Conservation (phyloP, 2,329 filamentous ascomycete species). For the Tolypocladium ophioglossoides region DNA sequence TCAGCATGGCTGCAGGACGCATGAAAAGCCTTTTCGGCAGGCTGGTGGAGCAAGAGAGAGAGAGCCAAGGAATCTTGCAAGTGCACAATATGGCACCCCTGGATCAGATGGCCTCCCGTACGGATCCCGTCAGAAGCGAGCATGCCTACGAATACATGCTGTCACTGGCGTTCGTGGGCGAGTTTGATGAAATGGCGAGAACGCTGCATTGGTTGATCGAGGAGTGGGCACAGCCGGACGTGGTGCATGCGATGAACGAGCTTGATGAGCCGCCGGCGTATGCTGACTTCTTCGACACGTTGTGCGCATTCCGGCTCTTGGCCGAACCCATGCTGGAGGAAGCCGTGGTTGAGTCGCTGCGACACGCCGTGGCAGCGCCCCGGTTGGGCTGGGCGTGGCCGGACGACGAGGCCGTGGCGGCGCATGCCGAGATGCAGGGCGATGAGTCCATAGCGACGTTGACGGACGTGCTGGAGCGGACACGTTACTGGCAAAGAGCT, state of each 20-base stretch:
- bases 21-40: conserved; percentile 17
- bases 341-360: conserved; percentile 19
- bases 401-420: conserved; percentile 20
- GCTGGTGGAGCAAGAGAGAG: conserved; percentile 14
- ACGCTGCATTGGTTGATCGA: conserved; percentile 48
- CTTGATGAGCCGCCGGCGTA: conserved; percentile 21
- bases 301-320: conserved; percentile 39
- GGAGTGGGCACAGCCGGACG: conserved; percentile 27
- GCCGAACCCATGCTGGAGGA: conserved; percentile 29
- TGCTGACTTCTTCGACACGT: conserved; percentile 23
- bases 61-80: conserved; percentile 8
- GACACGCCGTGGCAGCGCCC: conserved; percentile 13
- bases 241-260: conserved; percentile 24
- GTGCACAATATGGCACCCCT: conserved; percentile 15
- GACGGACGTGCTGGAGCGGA: conserved; percentile 12
- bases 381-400: conserved; percentile 27
- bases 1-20: conserved; percentile 10
- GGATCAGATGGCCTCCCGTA: conserved; percentile 21
- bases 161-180: conserved; percentile 48
- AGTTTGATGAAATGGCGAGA: conserved; percentile 45
- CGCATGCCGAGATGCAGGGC: conserved; percentile 18
- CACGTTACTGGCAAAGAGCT: background rate
- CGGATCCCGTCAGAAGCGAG: conserved; percentile 25
- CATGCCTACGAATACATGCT: conserved; percentile 49
- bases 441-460: conserved; percentile 15